Evolutionary conservation across 2,329 filamentous ascomycete genomes (phyloP).

Genomic region (Colletotrichum gigasporum): DNA sequence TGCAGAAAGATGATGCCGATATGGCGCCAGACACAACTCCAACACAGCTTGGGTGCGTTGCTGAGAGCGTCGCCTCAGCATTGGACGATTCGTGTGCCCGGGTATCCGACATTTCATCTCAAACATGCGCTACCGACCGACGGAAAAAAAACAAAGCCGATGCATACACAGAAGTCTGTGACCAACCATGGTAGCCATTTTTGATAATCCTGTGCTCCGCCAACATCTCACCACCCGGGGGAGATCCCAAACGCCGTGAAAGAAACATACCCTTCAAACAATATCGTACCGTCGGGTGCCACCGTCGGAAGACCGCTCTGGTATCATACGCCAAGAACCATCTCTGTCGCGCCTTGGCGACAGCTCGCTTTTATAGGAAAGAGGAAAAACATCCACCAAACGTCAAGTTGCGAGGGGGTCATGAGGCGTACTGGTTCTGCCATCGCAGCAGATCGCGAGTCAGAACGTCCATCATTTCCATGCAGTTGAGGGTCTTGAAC

Average conservation of each 20-base stretch:
- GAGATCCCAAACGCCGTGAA: constrained; percentile 17
- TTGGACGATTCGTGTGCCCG: constrained; percentile 1
- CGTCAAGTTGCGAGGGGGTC: constrained; percentile 36
- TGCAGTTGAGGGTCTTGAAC: constrained; percentile 80
- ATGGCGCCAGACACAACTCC: not conserved
- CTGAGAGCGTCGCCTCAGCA: not conserved
- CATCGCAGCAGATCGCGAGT: constrained; percentile 84
- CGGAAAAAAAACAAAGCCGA: constrained; percentile 10
- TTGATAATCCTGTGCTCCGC: constrained; percentile 2
- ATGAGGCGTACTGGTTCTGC: constrained; percentile 75
- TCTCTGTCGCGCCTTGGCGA: constrained; percentile 2
- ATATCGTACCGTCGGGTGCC: constrained; percentile 1
- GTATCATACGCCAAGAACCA: constrained; percentile 25
- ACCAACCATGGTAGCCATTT: not conserved
- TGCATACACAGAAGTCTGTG: not conserved
- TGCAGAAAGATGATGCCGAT: not conserved
- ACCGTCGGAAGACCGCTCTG: constrained; percentile 6
- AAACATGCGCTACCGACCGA: constrained; percentile 3
- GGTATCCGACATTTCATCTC: constrained; percentile 3
- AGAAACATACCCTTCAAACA: constrained; percentile 7
- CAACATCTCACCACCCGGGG: not conserved
- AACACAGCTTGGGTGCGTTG: not conserved
- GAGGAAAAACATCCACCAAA: constrained; percentile 64
- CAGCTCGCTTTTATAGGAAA: constrained; percentile 10
- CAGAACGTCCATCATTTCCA: constrained; percentile 91